Base-by-base conservation (phyloP, 352 stramenopile species). In the Lagenidium giganteum region DNA sequence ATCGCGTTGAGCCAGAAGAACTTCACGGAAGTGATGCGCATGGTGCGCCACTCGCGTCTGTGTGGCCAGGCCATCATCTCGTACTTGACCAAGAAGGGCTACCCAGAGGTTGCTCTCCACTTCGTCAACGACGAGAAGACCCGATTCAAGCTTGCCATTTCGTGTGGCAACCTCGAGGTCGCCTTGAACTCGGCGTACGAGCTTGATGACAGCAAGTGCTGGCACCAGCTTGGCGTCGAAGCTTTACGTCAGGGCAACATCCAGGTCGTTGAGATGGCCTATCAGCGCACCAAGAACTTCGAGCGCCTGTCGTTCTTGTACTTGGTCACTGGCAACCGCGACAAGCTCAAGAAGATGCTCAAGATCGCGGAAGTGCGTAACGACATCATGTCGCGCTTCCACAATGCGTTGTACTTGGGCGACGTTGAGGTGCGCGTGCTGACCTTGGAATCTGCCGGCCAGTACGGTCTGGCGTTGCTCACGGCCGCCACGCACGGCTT, bases 241-340 rank as follows among this genome's bases (percentile, higher is more conserved):
- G 96, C 96, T 14, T 65, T 99, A 40, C 88, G 95, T 12, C 96
- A 99, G 72, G 97, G 97, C 51, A 99, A 99, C 63, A 95, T 98
- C 50, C 84, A 98, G 66, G 95, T 99, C 54, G 97, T 99, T 23
- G 96, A 99, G 68, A 99, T 98, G 96, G 95, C 93, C 27, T 99
- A 99, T 61, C 96, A 99, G 80, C 89, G 95, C 31, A 99, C 96
- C 21, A 99, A 99, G 68, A 97, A 99, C 77, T 99, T 99, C 61
- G 96, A 99, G 59, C 91, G 95, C n/a, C 72, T 99, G 13, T 98
- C 88, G 40, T 99, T 99, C 71, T 68, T 99, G 24, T 99, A 99
- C 72, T 75, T 99, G 14, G 87, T 99, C 31, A 99, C 96, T 35
- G 97, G 97, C 43, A 98, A 99, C 70, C 95, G 83, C 29, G 96